Percentiles rank a stretch among this genome's conserved stretches.
phyloP scores from a whole-genome alignment of 2,329 filamentous ascomycete species.

The Exophiala bonariae region DNA sequence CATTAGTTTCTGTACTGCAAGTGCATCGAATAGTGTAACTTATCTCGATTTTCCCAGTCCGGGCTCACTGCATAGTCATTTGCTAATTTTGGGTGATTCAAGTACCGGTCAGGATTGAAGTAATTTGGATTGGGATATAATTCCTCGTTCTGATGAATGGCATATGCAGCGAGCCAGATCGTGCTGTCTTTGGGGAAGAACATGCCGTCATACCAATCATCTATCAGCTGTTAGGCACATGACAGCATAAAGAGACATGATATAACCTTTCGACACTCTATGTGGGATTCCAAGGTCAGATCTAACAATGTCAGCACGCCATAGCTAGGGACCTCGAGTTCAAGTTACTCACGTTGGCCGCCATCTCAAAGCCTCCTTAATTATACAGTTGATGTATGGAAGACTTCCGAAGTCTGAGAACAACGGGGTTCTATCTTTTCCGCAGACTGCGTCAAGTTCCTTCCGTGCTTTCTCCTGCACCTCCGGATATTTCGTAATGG shows the following conservation, averaged over 20 bases:
- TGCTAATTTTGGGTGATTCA: slow-evolving; percentile 28
- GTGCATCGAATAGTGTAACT: slow-evolving; percentile 9
- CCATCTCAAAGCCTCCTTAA: slow-evolving; percentile 37
- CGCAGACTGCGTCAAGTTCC: slow-evolving; percentile 41
- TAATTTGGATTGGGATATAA: slow-evolving; percentile 40
- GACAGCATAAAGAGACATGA: not conserved
- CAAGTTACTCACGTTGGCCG: slow-evolving; percentile 46
- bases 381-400: slow-evolving; percentile 33
- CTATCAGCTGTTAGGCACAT: slow-evolving; percentile 21
- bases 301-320: not conserved
- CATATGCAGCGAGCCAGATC: slow-evolving; percentile 46
- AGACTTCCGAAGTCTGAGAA: slow-evolving; percentile 32
- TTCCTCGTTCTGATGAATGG: slow-evolving; percentile 43
- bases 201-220: slow-evolving; percentile 49
- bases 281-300: slow-evolving; percentile 46
- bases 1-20: slow-evolving; percentile 1
- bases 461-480: slow-evolving; percentile 44
- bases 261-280: slow-evolving; percentile 43
- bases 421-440: slow-evolving; percentile 30
- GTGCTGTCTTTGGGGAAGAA: slow-evolving; percentile 50
- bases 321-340: no score
- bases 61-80: slow-evolving; percentile 37
- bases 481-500: slow-evolving; percentile 50
- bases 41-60: slow-evolving; percentile 35
- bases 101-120: slow-evolving; percentile 44